Base-by-base conservation (phyloP, 1,284 basidiomycete species). In the Irpex lacteus region DNA sequence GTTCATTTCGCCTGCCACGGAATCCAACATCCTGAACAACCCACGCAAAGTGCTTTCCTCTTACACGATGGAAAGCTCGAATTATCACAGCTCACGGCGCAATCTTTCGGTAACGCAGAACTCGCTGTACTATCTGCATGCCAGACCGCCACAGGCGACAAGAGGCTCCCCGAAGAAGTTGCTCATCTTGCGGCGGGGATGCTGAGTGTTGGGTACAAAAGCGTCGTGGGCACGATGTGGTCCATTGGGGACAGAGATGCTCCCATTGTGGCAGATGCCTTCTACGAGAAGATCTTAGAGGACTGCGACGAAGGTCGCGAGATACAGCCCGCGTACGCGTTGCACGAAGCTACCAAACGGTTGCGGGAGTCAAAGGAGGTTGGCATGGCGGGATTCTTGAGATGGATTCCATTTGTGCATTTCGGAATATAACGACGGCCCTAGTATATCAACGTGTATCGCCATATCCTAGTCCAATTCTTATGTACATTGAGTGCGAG, bases 141-240 rank as follows among this genome's bases (percentile, higher is more conserved):
- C 60, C 70, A 68, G 21, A 74, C 66, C 34, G 70, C 63, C 15
- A 44, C 40, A 44, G 32, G n/a, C 5, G 34, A 59, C 26, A 55
- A 52, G 13, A 53, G 21, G 6, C 15, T 15, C 2, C 8, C 72
- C 1, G 75, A 79, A 49, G 77, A 80, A 61, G 68, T 68, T 6
- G 65, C 78, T 8, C 76, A 78, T 64, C 73, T 80, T 5, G 72
- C 75, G 6, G 74, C 75, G 1, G 75, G 72, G 0, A 52, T 79
- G 63, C 74, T 74, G 58, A 77, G 76, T 52, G 67, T 68, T 8
- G 79, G 78, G 5, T 72, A 75, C 61, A 64, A 69, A 6, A 75
- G 71, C 37, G 79, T 80, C 1, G 69, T 81, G 9, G 80, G 77
- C 13, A 78, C 80, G 40, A 67, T 80, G 67, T 81, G 78, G 78